Conservation (phyloP, 148 eudicot species). For the Rhododendron griersonianum region DNA sequence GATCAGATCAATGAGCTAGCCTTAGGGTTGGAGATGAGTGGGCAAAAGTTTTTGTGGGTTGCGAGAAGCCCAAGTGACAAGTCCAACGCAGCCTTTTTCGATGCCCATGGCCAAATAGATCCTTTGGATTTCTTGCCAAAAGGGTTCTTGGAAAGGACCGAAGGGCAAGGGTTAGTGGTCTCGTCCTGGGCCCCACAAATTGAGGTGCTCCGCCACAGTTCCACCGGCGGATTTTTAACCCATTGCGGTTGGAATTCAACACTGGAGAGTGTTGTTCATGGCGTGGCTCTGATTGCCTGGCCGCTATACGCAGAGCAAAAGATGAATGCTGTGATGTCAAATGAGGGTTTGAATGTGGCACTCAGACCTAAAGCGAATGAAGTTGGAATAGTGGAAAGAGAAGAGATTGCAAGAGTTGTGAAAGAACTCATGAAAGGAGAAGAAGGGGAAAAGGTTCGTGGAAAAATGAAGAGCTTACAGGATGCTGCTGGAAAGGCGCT, state of each 20-base stretch:
- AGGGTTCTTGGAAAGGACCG: constrained; percentile 31
- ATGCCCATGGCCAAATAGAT: constrained; percentile 4
- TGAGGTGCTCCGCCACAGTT: constrained; percentile 23
- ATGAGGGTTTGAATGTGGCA: constrained; percentile 26
- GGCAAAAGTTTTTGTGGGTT: constrained; percentile 48
- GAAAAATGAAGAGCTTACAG: constrained; percentile 11
- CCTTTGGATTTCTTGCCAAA: constrained; percentile 27
- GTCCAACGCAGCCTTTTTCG: constrained; percentile 13
- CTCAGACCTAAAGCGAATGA: constrained; percentile 17
- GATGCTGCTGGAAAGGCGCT: constrained; percentile 22
- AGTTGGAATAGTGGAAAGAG: constrained; percentile 17
- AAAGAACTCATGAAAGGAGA: constrained; percentile 28
- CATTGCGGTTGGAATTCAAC: constrained; percentile 42
- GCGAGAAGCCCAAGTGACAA: constrained; percentile 33
- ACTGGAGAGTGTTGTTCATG: constrained; percentile 24
- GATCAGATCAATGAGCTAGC: constrained; percentile 44
- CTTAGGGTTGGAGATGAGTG: constrained; percentile 48
- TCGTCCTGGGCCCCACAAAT: constrained; percentile 37
- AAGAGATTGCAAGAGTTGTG: neutral
- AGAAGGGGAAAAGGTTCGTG: constrained; percentile 22
- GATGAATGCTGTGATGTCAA: constrained; percentile 29
- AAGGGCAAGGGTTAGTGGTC: constrained; percentile 22
- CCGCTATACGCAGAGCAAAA: constrained; percentile 33
- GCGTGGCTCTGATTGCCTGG: constrained; percentile 36
- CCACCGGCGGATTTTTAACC: constrained; percentile 25